Base-by-base conservation (phyloP, 306 rosid species). In the Casuarina glauca region DNA sequence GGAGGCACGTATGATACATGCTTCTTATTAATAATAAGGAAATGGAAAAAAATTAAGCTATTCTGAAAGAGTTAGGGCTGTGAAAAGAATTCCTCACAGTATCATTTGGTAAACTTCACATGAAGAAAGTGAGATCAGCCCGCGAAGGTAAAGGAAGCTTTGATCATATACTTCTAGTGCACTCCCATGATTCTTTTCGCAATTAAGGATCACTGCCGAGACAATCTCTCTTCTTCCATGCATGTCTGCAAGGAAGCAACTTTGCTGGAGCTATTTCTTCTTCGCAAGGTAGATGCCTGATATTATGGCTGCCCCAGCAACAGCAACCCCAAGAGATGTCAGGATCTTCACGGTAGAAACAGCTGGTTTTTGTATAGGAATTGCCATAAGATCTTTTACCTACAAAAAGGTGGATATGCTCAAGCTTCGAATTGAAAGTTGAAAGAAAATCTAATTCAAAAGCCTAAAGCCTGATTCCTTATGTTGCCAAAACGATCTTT, bases 341-440 rank as follows among this genome's bases (percentile, higher is more conserved):
- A 91, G 50, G 43, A 95, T 69, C 79, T 53, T 89, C 36, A 55
- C n/a, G 1, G 84, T 74, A n/a, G 96, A 82, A 55, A 83, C 1
- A 43, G 53, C 75, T 10, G 83, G 80, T 74, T 78, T 80, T 13
- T 83, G 82, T 16, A 89, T 74, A 10, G 95, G 97, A 82, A 87
- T 43, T 79, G 76, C 86, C 90, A 91, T 45, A 60, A 95, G 93
- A 81, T 95, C 97, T 76, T 74, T 90, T 79, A 91, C 79, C 99
- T 95, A 89, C 84, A 74, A 17, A 81, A 44, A 73, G 43, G 32
- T 0, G 19, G 69, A 20, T 51, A 70, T 6, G 64, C 17, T 68
- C 20, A 45, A 36, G 78, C 66, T 41, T 79, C 45, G 45, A 39
- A 15, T 19, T 58, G 43, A 43, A 17, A 50, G 32, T 26, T 55